Evolutionary conservation across 768 basidiomycete species (phyloP), one percentile per base, ranked within the genome.

Genomic region (Boletus vinaceobasis): DNA sequence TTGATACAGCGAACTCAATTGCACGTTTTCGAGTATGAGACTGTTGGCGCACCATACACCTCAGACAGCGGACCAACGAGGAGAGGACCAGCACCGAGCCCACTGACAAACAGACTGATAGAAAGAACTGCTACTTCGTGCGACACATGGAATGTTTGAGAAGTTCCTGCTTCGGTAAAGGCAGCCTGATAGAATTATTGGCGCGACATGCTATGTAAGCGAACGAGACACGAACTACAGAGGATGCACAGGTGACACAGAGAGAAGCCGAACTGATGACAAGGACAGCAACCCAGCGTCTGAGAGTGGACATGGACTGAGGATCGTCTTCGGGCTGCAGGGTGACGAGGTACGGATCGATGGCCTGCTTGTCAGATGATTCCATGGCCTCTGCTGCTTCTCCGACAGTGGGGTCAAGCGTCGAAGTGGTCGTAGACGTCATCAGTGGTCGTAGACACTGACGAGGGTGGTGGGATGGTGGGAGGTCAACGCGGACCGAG

Each of bases 131-230:
- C 72, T 21, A 84, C 80, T 57, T 82, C 78, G 14, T 70, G 69
- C 0, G 80, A 78, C 4, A 85, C 80, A 40, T 80, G 73, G 40
- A 90, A 77, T 7, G 77, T 71, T 9, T 65, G 52, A 36, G 83
- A 74, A 39, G 88, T 74, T 0, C 81, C 84, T 1, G 65, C 61
- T 68, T 91, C 88, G 1, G 90, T 82, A 48, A 83, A 84, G 0
- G 81, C 72, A 10, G 85, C 81, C 85, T 85, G 29, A 35, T 13
- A 44, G 3, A 36, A 7, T 56, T 33, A 32, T 38, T 40, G 17
- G 37, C 7, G 19, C 4, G 13, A 50, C 13, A 14, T 14, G 27
- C 17, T 33, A 27, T 48, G 44, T 33, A 36, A 50, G 7, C 1
- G 7, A 5, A 13, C 4, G 26, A 8, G 14, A 50, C 23, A 74